Evolutionary conservation across 164 flowering plant genomes (phyloP).

Genomic region (Stephania cephalantha): DNA sequence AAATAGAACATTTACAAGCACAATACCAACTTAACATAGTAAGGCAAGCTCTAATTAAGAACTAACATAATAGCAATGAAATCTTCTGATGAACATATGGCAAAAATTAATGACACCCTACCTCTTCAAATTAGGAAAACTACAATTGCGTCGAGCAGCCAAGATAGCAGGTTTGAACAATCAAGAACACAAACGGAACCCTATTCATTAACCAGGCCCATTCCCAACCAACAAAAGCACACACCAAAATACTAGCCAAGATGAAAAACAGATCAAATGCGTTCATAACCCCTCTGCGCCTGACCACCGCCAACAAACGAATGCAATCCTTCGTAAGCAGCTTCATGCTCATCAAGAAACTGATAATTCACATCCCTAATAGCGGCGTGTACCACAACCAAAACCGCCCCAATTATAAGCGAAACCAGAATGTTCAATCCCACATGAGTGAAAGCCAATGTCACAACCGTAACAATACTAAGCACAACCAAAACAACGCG

Average conservation of each 20-base stretch:
- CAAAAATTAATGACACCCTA: not conserved
- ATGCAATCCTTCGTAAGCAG: conserved; percentile 24
- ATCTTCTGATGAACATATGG: not conserved
- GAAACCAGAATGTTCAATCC: conserved; percentile 43
- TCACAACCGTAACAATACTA: conserved; percentile 32
- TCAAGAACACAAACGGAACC: no score
- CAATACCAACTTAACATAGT: not conserved
- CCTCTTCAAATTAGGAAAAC: not conserved
- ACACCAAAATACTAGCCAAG: not conserved
- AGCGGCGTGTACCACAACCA: conserved; percentile 47
- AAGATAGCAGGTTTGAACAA: not conserved
- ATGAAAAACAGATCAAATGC: not conserved
- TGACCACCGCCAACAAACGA: conserved; percentile 24
- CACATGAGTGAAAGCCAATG: conserved; percentile 37
- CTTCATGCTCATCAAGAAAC: conserved; percentile 24
- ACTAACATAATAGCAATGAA: not conserved
- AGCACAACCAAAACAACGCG: conserved; percentile 33
- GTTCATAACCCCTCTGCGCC: not conserved
- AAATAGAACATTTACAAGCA: not conserved
- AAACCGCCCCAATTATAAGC: conserved; percentile 27
- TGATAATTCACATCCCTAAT: conserved; percentile 50
- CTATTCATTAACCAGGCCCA: no score
- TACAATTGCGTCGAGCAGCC: not conserved
- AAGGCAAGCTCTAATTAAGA: not conserved
- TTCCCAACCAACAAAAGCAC: not conserved